Percentiles rank a stretch among this genome's conserved stretches.
Conservation (phyloP, 2,329 filamentous ascomycete genomes). For the Phyllosticta citribraziliensis region DNA sequence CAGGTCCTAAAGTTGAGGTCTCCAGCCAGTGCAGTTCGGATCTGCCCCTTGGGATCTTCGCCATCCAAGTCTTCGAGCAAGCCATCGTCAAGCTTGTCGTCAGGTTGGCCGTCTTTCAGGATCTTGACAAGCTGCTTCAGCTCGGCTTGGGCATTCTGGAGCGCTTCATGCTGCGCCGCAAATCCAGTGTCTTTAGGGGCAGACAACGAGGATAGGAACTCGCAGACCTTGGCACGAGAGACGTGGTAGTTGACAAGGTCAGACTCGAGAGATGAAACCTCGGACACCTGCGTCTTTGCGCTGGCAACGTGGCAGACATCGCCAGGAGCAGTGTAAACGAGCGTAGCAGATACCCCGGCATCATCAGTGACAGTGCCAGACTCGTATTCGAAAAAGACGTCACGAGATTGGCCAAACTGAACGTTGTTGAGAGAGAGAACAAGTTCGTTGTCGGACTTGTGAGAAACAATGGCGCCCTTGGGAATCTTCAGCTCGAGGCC, state of each 20-base stretch:
- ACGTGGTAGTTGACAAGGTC: slow-evolving; percentile 35
- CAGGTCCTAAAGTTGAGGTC: slow-evolving; percentile 37
- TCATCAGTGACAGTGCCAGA: neutral
- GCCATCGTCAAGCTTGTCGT: slow-evolving; percentile 35
- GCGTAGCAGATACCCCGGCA: neutral
- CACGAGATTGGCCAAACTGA: slow-evolving; percentile 52
- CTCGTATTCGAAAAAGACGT: slow-evolving; percentile 37
- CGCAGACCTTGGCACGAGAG: slow-evolving; percentile 41
- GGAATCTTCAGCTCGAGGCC: slow-evolving; percentile 15
- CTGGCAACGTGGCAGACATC: neutral
- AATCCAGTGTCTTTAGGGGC: slow-evolving; percentile 25
- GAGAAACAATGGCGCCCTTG: slow-evolving; percentile 1
- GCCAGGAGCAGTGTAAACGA: slow-evolving; percentile 6
- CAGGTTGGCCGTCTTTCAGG: slow-evolving; percentile 16
- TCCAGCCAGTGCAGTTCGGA: slow-evolving; percentile 38
- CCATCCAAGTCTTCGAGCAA: slow-evolving; percentile 43
- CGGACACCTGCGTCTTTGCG: neutral
- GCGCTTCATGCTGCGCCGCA: slow-evolving; percentile 25
- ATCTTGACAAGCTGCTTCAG: neutral
- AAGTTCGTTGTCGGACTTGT: slow-evolving; percentile 21
- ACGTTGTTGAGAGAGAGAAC: slow-evolving; percentile 31
- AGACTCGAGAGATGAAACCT: neutral
- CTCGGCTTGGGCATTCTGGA: slow-evolving; percentile 25
- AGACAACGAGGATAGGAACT: slow-evolving; percentile 40
- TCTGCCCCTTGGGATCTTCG: slow-evolving; percentile 38